Conservation (phyloP, 495 filamentous ascomycete species). For the Neurospora tetrasperma region DNA sequence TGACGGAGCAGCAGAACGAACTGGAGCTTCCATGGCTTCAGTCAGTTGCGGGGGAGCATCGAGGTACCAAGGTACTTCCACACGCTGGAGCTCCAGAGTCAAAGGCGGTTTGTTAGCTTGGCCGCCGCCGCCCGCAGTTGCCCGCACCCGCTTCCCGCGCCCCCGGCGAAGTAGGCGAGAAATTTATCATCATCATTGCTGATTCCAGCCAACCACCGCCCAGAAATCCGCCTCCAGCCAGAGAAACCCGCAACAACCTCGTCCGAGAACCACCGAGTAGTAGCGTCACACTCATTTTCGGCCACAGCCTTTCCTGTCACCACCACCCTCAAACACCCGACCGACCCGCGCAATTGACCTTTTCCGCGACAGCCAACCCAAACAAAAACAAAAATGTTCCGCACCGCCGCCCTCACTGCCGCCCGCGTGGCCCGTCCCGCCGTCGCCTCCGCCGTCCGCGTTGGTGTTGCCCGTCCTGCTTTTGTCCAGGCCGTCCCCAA, state of each 20-base stretch:
- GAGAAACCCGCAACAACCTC: constrained; percentile 8
- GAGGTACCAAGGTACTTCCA: background rate
- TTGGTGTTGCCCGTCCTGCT: background rate
- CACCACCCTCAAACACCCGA: background rate
- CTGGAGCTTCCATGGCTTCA: background rate
- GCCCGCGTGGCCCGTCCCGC: constrained; percentile 42
- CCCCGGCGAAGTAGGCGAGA: constrained; percentile 19
- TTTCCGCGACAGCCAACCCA: background rate
- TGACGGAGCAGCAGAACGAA: background rate
- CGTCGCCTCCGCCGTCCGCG: constrained; percentile 36
- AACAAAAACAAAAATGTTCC: constrained; percentile 57
- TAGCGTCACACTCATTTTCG: background rate
- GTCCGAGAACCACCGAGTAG: constrained; percentile 4
- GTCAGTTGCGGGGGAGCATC: background rate
- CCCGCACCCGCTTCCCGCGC: background rate
- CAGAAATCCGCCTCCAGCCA: too few species aligned
- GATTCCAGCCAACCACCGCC: constrained; percentile 6
- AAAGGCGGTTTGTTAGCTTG: background rate
- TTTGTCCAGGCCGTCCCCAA: constrained; percentile 36
- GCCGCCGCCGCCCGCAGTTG: background rate
- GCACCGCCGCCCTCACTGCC: constrained; percentile 60
- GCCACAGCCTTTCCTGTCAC: background rate
- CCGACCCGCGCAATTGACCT: background rate
- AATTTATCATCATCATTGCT: constrained; percentile 33
- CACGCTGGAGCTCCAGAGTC: background rate